These are phyloP conservation scores for Cystobasidium slooffiae DNA, from an alignment of 1,284 basidiomycete genomes.

Conservation along the genomic window DNA sequence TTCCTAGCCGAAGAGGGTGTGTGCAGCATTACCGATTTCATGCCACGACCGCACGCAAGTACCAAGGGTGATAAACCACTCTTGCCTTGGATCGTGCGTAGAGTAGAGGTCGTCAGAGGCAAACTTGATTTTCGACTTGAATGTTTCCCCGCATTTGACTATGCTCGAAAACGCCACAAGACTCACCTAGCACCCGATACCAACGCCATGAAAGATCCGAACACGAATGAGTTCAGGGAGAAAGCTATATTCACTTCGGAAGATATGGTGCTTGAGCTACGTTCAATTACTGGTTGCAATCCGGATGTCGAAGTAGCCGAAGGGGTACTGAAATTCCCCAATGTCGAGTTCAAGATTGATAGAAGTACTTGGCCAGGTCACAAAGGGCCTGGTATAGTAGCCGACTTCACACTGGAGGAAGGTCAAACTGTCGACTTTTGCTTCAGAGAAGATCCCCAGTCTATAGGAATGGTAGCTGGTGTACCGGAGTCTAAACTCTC, in stretches of 20 bases:
- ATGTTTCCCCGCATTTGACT: constrained; percentile 92
- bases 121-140: constrained; percentile 43
- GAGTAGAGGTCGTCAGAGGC: constrained; percentile 68
- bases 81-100: constrained; percentile 83
- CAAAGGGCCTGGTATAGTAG: constrained; percentile 39
- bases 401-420: constrained; percentile 69
- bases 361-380: constrained; percentile 33
- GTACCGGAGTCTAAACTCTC: constrained; percentile 8
- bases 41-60: constrained; percentile 66
- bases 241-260: constrained; percentile 72
- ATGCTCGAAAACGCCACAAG: constrained; percentile 74
- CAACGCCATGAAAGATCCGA: constrained; percentile 39
- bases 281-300: constrained; percentile 62
- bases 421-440: constrained; percentile 86
- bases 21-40: constrained; percentile 64
- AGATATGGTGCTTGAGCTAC: constrained; percentile 70
- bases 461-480: constrained; percentile 12
- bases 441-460: constrained; percentile 63
- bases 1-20: constrained; percentile 49
- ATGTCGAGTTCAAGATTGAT: constrained; percentile 17
- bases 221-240: constrained; percentile 1
- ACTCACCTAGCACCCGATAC: constrained; percentile 63
- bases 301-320: constrained; percentile 23
- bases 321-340: neutral
- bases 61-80: constrained; percentile 64